A percentile compares a stretch with the other conserved stretches of the same genome.
Evolutionary conservation across 2,329 filamentous ascomycete genomes (phyloP).

Genomic region (Erysiphe pulchra): DNA sequence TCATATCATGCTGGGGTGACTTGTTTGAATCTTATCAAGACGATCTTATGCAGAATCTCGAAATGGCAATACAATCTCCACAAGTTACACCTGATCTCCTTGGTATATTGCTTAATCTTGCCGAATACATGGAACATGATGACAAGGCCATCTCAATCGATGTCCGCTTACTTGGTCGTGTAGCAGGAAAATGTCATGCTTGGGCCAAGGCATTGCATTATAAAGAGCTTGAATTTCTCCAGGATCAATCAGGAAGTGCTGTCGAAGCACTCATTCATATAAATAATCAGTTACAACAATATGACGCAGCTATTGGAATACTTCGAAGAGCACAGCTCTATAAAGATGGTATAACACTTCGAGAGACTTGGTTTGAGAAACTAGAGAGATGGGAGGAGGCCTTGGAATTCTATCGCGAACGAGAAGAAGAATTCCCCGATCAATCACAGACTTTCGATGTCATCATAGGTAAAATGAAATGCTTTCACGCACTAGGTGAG

Average conservation of each 20-base stretch:
- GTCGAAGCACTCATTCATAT: constrained; percentile 97
- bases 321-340: constrained; percentile 88
- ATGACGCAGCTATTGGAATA: constrained; percentile 94
- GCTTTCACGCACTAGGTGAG: constrained; percentile 84
- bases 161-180: constrained; percentile 77
- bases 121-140: constrained; percentile 99
- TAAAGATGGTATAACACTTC: constrained; percentile 73
- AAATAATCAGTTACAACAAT: constrained; percentile 97
- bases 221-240: constrained; percentile 94
- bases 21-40: constrained; percentile 93
- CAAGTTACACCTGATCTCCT: constrained; percentile 91
- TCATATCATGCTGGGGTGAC: constrained; percentile 97
- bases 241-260: constrained; percentile 84
- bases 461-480: constrained; percentile 98
- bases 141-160: constrained; percentile 97
- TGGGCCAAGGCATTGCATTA: constrained; percentile 97
- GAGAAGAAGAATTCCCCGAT: constrained; percentile 42
- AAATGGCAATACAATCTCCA: constrained; percentile 80
- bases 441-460: constrained; percentile 89
- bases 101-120: constrained; percentile 79
- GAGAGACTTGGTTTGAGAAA: constrained; percentile 98
- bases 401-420: constrained; percentile 68
- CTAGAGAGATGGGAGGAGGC: constrained; percentile 96
- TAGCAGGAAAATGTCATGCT: constrained; percentile 88
- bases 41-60: constrained; percentile 84